Base-by-base conservation (phyloP, 139 green algal species). In the Ulvella scutata region DNA sequence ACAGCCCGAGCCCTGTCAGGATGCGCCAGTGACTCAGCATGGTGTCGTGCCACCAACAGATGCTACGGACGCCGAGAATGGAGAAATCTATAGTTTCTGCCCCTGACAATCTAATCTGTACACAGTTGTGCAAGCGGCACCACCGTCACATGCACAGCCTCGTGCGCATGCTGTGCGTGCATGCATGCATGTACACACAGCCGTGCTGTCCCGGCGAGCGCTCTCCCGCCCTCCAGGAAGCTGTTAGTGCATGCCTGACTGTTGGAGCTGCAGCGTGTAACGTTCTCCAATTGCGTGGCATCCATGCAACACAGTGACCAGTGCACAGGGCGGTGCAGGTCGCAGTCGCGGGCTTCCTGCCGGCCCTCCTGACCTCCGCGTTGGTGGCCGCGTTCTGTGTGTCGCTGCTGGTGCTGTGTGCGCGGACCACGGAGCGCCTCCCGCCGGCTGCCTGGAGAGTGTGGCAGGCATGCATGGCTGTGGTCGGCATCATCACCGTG, bases 401-500 rank as follows among this genome's bases (percentile, higher is more conserved):
- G 20, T 51, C 51, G 20, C 37, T 73, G 7, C 28, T 43, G 2
- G 23, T 83, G 23, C 34, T 74, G 21, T 43, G 23, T 1, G 34
- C 62, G 2, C 62, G 62, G 23, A 13, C 34, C 72, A 33, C 36
- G 0, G 35, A 17, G 4, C 17, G 31, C 21, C 39, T 60, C 10
- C 72, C 23, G n/a, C 34, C 35, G 2, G 4, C 33, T 17, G 13
- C 82, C 0, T 92, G 87, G 87, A 37, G 61, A 35, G 72, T 59
- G 36, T 92, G 86, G 87, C 84, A 90, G 75, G 67, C 85, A 31
- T 28, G 83, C 13, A 74, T 83, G 13, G 87, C 83, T 2, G 36
- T 91, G 17, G 40, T 81, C 0, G 87, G 89, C 31, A 75, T 94
- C 29, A 80, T 83, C 1, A 76, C 89, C 2, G 79, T 94, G 33